These are phyloP conservation scores for Epichloe hybrida DNA, from an alignment of 2,329 filamentous ascomycete species.

Conservation along the genomic window DNA sequence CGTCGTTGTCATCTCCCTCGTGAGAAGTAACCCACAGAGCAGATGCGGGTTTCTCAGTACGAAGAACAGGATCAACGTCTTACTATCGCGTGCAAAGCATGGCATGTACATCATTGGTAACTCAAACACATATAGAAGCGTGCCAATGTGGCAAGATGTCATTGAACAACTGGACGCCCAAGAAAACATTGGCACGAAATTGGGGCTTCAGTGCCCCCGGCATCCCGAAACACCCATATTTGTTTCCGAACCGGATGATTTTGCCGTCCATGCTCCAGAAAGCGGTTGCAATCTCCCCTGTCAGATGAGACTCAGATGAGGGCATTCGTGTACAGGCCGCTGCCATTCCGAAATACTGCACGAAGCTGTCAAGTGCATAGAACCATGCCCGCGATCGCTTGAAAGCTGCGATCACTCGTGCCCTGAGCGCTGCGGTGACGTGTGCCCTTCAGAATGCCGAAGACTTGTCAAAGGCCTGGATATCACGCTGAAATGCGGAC, in stretches of 20 bases:
- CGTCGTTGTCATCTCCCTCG: slow-evolving; percentile 55
- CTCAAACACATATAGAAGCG: slow-evolving; percentile 36
- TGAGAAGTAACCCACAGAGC: slow-evolving; percentile 49
- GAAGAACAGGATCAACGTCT: slow-evolving; percentile 55
- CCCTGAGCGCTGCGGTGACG: background rate
- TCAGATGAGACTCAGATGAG: slow-evolving; percentile 31
- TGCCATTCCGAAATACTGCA: slow-evolving; percentile 37
- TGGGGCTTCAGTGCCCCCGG: slow-evolving; percentile 47
- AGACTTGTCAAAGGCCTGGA: background rate
- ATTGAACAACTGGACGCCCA: slow-evolving; percentile 33
- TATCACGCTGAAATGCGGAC: background rate
- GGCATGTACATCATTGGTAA: slow-evolving; percentile 63
- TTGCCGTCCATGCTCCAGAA: slow-evolving; percentile 42
- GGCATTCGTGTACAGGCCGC: slow-evolving; percentile 30
- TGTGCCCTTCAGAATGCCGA: background rate
- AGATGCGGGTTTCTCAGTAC: slow-evolving; percentile 54
- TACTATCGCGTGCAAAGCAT: slow-evolving; percentile 52
- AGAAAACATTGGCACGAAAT: slow-evolving; percentile 31
- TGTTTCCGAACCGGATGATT: slow-evolving; percentile 43
- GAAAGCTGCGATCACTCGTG: slow-evolving; percentile 24
- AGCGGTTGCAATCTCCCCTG: slow-evolving; percentile 46
- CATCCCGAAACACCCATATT: slow-evolving; percentile 39
- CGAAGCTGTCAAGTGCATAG: slow-evolving; percentile 29
- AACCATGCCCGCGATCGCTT: slow-evolving; percentile 28
- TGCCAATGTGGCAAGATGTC: slow-evolving; percentile 52